Conservation (phyloP, 768 basidiomycete genomes). For the button mushroom (Agaricus bisporus) region DNA sequence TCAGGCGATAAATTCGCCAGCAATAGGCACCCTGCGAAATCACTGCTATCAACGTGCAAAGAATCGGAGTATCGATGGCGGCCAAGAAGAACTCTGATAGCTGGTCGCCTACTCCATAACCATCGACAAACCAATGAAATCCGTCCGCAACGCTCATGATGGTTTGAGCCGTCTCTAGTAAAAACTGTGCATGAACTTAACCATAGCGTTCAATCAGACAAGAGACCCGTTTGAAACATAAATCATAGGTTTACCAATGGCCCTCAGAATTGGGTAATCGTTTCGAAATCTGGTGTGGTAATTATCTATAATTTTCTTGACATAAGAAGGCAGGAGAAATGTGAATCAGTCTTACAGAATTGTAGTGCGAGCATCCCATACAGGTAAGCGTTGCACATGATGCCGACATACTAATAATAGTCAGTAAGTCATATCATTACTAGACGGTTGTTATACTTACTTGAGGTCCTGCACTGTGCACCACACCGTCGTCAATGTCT, state of each 20-base stretch:
- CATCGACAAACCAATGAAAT: conserved; percentile 8
- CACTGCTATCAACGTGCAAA: neutral
- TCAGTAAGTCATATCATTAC: no score
- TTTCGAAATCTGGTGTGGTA: neutral
- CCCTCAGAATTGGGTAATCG: conserved; percentile 4
- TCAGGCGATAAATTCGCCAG: conserved; percentile 7
- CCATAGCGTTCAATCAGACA: neutral
- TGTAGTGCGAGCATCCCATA: conserved; percentile 5
- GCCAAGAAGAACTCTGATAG: neutral
- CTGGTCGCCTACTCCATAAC: neutral
- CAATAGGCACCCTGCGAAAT: neutral
- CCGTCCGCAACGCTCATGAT: conserved; percentile 3
- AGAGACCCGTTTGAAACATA: neutral
- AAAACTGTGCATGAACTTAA: conserved; percentile 1
- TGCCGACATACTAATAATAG: no score
- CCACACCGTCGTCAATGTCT: no score
- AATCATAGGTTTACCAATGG: neutral
- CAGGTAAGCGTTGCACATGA: neutral
- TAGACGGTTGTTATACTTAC: no score
- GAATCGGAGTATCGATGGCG: neutral
- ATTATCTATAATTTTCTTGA: neutral
- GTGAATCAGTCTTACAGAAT: neutral
- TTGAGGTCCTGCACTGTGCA: no score
- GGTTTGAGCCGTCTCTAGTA: conserved; percentile 3
- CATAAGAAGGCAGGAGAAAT: neutral